A percentile compares a stretch with the other conserved stretches of the same genome.
Evolutionary conservation across 768 basidiomycete species (phyloP).

Genomic region (Gloeostereum incarnatum): DNA sequence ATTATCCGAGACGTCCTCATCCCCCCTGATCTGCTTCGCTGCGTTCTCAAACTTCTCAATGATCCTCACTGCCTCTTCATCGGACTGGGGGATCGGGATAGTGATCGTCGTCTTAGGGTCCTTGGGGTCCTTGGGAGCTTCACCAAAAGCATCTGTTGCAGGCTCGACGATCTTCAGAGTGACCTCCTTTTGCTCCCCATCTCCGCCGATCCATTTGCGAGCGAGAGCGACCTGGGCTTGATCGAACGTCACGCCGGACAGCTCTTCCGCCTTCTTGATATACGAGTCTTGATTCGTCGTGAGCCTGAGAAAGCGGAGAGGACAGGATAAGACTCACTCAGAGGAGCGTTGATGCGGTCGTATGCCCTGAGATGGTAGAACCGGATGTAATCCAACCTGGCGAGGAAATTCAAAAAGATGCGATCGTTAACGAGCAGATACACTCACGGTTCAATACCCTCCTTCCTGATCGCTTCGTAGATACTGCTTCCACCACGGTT

Average conservation of each 20-base stretch:
- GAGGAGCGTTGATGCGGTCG: constrained; percentile 83
- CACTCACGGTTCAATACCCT: constrained; percentile 46
- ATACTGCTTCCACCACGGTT: constrained; percentile 60
- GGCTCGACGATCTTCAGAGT: constrained; percentile 48
- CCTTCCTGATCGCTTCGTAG: constrained; percentile 48
- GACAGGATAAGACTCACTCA: constrained; percentile 17
- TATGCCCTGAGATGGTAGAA: constrained; percentile 92
- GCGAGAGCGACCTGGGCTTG: constrained; percentile 83
- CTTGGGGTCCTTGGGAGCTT: constrained; percentile 28
- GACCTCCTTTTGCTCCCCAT: constrained; percentile 39
- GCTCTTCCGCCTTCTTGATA: constrained; percentile 63
- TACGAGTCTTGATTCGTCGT: constrained; percentile 18
- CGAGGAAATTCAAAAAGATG: neutral
- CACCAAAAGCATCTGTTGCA: constrained; percentile 35
- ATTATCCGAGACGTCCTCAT: constrained; percentile 61
- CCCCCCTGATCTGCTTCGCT: constrained; percentile 42
- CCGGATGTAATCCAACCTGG: constrained; percentile 73
- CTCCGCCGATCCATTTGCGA: constrained; percentile 60
- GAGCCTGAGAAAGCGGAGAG: neutral
- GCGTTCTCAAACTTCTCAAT: constrained; percentile 66
- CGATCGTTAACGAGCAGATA: constrained; percentile 1
- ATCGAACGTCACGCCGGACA: constrained; percentile 72
- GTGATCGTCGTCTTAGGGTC: constrained; percentile 43
- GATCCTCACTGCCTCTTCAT: constrained; percentile 59
- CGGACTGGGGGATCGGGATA: constrained; percentile 55